phyloP scores from a whole-genome alignment of 176 grass and related monocot species.

The Oryza glaberrima region DNA sequence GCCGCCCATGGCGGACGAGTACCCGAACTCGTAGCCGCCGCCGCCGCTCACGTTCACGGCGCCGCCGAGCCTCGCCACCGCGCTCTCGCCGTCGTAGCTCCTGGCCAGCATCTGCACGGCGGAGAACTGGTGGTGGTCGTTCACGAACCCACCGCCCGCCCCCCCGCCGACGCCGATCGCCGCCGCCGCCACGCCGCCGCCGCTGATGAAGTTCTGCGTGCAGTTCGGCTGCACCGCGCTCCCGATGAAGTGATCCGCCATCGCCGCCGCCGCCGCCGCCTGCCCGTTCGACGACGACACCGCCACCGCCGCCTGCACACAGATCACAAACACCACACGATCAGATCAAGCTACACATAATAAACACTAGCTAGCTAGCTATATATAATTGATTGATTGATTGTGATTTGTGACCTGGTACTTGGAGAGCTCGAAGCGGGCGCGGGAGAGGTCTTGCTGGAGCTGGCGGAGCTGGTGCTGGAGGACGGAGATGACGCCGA shows the following conservation, averaged over 20 bases:
- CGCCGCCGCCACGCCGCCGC: neutral
- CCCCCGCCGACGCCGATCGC: constrained; percentile 41
- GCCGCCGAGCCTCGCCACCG: constrained; percentile 37
- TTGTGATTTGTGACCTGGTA: constrained; percentile 29
- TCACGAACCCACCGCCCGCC: constrained; percentile 41
- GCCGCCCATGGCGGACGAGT: constrained; percentile 49
- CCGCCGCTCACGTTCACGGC: constrained; percentile 34
- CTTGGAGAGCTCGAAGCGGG: constrained; percentile 68
- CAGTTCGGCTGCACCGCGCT: constrained; percentile 34
- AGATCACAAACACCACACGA: neutral
- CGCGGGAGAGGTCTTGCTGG: constrained; percentile 68
- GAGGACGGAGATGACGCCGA: constrained; percentile 89
- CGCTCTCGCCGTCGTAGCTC: constrained; percentile 52
- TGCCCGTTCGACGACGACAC: constrained; percentile 29
- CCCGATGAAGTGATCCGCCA: constrained; percentile 51
- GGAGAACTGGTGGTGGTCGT: constrained; percentile 65
- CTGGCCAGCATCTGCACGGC: constrained; percentile 55
- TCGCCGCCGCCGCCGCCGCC: neutral
- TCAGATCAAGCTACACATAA: neutral
- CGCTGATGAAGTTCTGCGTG: constrained; percentile 52
- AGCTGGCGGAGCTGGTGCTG: constrained; percentile 90
- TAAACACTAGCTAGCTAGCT: neutral
- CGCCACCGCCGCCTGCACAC: constrained; percentile 36
- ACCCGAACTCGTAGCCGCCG: constrained; percentile 49
- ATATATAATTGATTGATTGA: neutral